These are phyloP conservation scores for Plasmodium gonderi DNA, from an alignment of 169 alveolate species.

Conservation along the genomic window DNA sequence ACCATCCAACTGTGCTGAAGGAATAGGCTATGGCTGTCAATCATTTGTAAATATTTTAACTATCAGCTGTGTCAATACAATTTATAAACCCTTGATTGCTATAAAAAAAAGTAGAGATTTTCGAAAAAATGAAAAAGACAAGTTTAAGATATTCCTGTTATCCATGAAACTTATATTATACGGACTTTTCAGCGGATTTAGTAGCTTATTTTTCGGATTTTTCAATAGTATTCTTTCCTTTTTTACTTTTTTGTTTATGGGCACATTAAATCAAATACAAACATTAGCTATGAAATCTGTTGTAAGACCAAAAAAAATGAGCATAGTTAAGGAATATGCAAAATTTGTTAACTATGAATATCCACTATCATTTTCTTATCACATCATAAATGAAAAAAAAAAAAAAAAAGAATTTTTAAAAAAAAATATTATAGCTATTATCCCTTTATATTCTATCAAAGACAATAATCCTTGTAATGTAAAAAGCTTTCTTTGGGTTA, in stretches of 20 bases:
- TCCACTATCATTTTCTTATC: conserved; percentile 83
- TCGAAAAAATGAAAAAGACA: conserved; percentile 71
- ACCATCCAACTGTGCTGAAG: conserved; percentile 84
- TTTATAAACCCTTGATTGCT: conserved; percentile 75
- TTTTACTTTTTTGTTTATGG: conserved; percentile 78
- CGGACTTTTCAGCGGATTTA: conserved; percentile 73
- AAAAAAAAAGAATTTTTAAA: conserved; percentile 77
- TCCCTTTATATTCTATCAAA: conserved; percentile 52
- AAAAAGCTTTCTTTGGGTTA: conserved; percentile 70
- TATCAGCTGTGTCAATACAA: conserved; percentile 74
- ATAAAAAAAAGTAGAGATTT: conserved; percentile 76
- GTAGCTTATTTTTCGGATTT: conserved; percentile 77
- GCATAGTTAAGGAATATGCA: conserved; percentile 74
- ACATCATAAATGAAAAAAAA: conserved; percentile 72
- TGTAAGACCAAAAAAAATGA: conserved; percentile 80
- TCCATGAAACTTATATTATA: conserved; percentile 17
- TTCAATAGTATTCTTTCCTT: conserved; percentile 79
- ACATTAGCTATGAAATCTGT: conserved; percentile 83
- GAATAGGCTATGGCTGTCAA: conserved; percentile 79
- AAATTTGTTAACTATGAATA: conserved; percentile 83
- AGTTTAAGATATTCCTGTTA: conserved; percentile 36
- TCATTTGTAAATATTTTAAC: conserved; percentile 78
- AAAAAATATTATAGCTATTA: conserved; percentile 80
- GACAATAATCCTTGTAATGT: conserved; percentile 32
- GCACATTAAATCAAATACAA: conserved; percentile 84